Evolutionary conservation across 31 red algal genomes (phyloP).

Genomic region (Asparagopsis taxiformis): DNA sequence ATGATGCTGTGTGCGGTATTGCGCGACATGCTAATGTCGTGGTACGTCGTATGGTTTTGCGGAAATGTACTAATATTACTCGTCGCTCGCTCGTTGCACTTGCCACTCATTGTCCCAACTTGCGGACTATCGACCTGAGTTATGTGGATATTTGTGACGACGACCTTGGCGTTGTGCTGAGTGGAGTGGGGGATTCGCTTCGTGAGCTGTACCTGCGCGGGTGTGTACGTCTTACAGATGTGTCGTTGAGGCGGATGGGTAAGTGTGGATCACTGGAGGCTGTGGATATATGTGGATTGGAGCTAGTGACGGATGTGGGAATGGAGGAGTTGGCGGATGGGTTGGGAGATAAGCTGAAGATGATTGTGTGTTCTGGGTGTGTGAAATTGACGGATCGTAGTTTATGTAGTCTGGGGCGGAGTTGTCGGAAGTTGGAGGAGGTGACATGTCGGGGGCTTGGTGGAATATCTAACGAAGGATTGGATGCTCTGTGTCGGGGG

Average conservation of each 20-base stretch:
- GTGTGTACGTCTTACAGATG: constrained; percentile 34
- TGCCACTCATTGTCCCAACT: not conserved
- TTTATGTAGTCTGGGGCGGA: constrained; percentile 10
- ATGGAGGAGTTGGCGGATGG: constrained; percentile 6
- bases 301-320: constrained; percentile 13
- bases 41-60: constrained; percentile 23
- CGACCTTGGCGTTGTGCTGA: constrained; percentile 8
- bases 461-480: constrained; percentile 23
- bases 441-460: constrained; percentile 33
- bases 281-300: constrained; percentile 14
- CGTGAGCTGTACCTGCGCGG: constrained; percentile 24
- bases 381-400: constrained; percentile 11
- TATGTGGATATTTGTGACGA: constrained; percentile 8
- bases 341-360: not conserved
- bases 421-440: constrained; percentile 27
- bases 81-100: constrained; percentile 9
- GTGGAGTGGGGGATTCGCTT: constrained; percentile 3
- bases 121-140: constrained; percentile 32
- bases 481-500: constrained; percentile 45
- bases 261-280: constrained; percentile 14
- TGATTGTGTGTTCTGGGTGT: constrained; percentile 22
- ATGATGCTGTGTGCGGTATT: constrained; percentile 11
- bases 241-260: constrained; percentile 16
- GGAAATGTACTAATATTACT: constrained; percentile 14
- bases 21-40: constrained; percentile 8